phyloP scores from a whole-genome alignment of 2,329 filamentous ascomycete genomes.

The Aspergillus sp. region DNA sequence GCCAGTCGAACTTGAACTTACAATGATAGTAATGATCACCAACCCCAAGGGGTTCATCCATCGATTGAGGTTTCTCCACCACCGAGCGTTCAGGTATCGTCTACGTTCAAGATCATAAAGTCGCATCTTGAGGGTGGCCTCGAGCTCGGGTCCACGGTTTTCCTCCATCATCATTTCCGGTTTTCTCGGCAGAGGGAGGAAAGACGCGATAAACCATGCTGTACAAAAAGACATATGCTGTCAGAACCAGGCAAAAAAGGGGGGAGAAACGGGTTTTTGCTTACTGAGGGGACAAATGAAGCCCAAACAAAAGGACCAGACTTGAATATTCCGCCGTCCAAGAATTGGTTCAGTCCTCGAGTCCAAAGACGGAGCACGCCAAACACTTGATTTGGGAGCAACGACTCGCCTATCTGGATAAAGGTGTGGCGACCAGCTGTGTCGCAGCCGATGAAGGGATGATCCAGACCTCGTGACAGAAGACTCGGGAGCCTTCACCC shows the following conservation, averaged over 20 bases:
- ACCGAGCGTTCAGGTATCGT: constrained; percentile 62
- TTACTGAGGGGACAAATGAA: constrained; percentile 76
- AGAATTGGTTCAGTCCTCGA: constrained; percentile 66
- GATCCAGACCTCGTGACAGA: constrained; percentile 33
- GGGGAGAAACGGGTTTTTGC: constrained; percentile 30
- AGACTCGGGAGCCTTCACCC: constrained; percentile 38
- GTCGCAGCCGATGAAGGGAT: constrained; percentile 55
- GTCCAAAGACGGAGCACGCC: constrained; percentile 74
- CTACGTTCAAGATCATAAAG: constrained; percentile 52
- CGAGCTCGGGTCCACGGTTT: constrained; percentile 48
- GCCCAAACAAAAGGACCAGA: constrained; percentile 74
- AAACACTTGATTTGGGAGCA: constrained; percentile 61
- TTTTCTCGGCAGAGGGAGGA: constrained; percentile 70
- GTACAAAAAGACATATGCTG: constrained; percentile 13
- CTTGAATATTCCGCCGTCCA: constrained; percentile 72
- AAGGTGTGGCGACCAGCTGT: constrained; percentile 75
- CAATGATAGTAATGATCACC: constrained; percentile 59
- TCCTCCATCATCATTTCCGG: constrained; percentile 57
- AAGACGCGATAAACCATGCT: constrained; percentile 81
- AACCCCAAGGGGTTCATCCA: constrained; percentile 64
- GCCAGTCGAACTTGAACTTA: constrained; percentile 41
- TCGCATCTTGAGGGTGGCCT: constrained; percentile 51
- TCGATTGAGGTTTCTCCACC: constrained; percentile 68
- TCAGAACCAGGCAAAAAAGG: constrained; percentile 11
- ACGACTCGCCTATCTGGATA: constrained; percentile 64